A percentile compares a stretch with the other conserved stretches of the same genome.
phyloP scores from a whole-genome alignment of 495 filamentous ascomycete species.

The Stereocaulon alpinum region DNA sequence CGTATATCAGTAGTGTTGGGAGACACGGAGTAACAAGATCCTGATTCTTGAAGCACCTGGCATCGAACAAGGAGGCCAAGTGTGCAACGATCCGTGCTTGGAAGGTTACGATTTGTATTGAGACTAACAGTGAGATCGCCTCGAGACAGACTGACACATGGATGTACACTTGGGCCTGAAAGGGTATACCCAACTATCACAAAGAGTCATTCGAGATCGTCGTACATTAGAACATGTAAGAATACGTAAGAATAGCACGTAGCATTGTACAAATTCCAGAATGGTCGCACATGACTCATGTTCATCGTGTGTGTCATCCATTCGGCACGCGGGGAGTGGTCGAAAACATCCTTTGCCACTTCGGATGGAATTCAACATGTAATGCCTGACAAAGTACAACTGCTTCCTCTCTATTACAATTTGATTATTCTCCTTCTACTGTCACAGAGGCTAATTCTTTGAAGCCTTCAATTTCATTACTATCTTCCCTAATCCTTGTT shows the following conservation, averaged over 20 bases:
- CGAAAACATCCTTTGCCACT: not conserved
- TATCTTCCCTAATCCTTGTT: not conserved
- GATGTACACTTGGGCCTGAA: too few species aligned
- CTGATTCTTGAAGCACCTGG: too few species aligned
- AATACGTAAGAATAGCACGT: not conserved
- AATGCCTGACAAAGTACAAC: not conserved
- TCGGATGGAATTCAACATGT: not conserved
- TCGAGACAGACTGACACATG: too few species aligned
- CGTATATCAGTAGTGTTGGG: too few species aligned
- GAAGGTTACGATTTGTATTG: too few species aligned
- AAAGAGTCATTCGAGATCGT: not conserved
- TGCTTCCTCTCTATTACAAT: not conserved
- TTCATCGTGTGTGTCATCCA: not conserved
- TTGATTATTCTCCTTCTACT: not conserved
- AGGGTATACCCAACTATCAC: not conserved
- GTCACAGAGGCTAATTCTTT: conserved; percentile 10
- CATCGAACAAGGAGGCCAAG: too few species aligned
- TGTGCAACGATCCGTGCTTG: too few species aligned
- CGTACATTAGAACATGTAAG: not conserved
- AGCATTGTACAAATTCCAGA: not conserved
- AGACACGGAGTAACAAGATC: too few species aligned
- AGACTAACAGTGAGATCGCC: too few species aligned
- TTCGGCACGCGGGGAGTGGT: not conserved
- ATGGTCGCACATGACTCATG: not conserved
- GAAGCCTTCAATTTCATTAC: conserved; percentile 5